Conservation (phyloP, 2,329 filamentous ascomycete genomes). For the Colletotrichum truncatum region DNA sequence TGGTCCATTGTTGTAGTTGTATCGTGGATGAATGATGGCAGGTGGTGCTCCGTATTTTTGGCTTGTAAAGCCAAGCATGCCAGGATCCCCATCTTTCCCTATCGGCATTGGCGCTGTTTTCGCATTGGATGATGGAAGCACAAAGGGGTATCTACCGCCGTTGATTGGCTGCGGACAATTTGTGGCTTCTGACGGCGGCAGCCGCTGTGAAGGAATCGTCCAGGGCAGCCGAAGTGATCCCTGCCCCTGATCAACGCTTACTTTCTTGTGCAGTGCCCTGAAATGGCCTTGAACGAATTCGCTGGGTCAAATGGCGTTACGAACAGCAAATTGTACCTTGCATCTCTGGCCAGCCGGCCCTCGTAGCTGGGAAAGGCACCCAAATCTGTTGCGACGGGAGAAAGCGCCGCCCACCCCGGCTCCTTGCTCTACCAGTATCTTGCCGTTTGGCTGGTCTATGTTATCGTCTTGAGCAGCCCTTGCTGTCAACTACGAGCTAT, state of each 20-base stretch:
- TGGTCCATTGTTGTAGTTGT: background rate
- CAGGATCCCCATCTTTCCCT: background rate
- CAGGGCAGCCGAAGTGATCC: constrained; percentile 9
- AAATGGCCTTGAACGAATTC: background rate
- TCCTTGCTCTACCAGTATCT: too few species aligned
- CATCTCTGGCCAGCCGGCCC: background rate
- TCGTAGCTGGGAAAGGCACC: background rate
- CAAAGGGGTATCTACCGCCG: background rate
- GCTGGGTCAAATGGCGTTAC: background rate
- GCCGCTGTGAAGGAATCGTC: constrained; percentile 11
- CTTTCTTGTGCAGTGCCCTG: background rate
- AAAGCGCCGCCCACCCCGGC: background rate
- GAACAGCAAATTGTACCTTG: background rate
- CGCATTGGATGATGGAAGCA: constrained; percentile 4
- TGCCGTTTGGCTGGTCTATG: too few species aligned
- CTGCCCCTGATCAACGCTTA: constrained; percentile 25
- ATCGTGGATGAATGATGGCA: background rate
- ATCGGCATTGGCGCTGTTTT: background rate
- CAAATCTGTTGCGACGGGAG: background rate
- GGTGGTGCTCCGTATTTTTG: constrained; percentile 25
- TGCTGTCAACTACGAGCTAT: background rate
- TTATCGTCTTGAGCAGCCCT: too few species aligned
- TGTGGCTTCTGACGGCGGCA: constrained; percentile 12
- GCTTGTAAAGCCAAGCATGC: background rate
- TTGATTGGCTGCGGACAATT: background rate